Evolutionary conservation across 148 eudicot genomes (phyloP), one percentile per base, ranked within the genome.

Genomic region (Vaccinium darrowii): DNA sequence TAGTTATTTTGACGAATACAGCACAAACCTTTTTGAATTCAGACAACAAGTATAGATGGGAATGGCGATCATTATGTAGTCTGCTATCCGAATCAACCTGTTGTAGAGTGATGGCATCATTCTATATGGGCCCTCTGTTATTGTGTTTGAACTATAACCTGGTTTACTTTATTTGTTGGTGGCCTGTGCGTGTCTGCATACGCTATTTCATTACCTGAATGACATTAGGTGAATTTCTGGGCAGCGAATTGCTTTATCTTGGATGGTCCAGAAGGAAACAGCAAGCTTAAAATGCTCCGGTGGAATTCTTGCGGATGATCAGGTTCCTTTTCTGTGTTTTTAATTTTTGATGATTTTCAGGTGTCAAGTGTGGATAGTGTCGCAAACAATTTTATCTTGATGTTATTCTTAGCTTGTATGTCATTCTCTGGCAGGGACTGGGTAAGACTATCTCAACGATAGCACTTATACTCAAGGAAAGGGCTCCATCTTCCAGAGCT

Each of bases 301-400:
- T 84, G 99, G 99, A 62, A 93, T 97, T 86, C 93, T 97, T 89
- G 99, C 99, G 9, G 99, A 97, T 91, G 99, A 97, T 86, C 99
- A 97, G 99, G 99, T 97, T 88, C 6, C 23, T 54, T 79, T 27
- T 21, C 79, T 51, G 14, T 16, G n/a, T 19, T 19, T 47, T 69
- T 51, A 36, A 47, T 30, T 23, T 47, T 63, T 53, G 36, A 53
- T 69, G 4, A 43, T 36, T 49, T 53, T 47, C 36, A 75, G 52
- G 27, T 36, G 60, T 73, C 80, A 51, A 54, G 84, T 84, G 33
- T 80, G 76, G 81, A 49, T 69, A 16, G 47, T 23, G 79, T 65
- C 18, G 60, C 47, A 19, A 23, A 33, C 36, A 53, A 51, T 9
- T 30, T 74, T 62, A 69, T 78, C 57, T 71, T 76, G 33, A 50